Percentiles rank a stretch among this genome's conserved stretches.
These are phyloP conservation scores for Scheffersomyces lignicola DNA, from an alignment of 1,139 yeast genomes.

Conservation along the genomic window DNA sequence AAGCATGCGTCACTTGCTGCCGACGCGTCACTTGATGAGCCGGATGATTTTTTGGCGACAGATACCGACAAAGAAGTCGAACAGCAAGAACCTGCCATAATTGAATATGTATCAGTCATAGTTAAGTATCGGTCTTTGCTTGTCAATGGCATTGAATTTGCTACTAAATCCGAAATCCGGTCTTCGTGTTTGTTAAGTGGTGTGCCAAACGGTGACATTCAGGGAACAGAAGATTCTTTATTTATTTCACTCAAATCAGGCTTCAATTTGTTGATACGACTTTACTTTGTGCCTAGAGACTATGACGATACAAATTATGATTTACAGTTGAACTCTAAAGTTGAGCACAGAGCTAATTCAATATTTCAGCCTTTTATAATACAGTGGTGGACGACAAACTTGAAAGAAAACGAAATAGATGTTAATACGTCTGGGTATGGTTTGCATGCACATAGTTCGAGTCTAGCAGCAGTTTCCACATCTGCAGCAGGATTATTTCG, in stretches of 20 bases:
- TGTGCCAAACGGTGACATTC: conserved; percentile 11
- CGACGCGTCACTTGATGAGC: too few species aligned
- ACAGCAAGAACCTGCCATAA: conserved; percentile 4
- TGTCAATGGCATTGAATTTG: conserved; percentile 32
- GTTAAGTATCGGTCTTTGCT: conserved; percentile 37
- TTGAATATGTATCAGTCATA: conserved; percentile 22
- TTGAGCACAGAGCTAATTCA: conserved; percentile 12
- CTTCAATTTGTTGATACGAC: conserved; percentile 35
- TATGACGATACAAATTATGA: conserved; percentile 28
- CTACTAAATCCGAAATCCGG: conserved; percentile 37
- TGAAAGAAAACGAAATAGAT: conserved; percentile 27
- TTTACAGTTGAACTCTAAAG: conserved; percentile 11
- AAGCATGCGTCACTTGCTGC: too few species aligned
- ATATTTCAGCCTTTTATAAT: conserved; percentile 46
- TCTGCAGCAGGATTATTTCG: conserved; percentile 39
- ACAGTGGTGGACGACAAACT: conserved; percentile 51
- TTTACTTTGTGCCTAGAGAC: conserved; percentile 35
- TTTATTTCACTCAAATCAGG: conserved; percentile 45
- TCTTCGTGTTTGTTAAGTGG: conserved; percentile 37
- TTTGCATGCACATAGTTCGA: conserved; percentile 4
- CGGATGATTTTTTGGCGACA: too few species aligned
- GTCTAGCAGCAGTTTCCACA: conserved; percentile 38
- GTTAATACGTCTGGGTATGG: background rate
- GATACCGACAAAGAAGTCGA: too few species aligned
- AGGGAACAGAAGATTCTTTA: conserved; percentile 40